A percentile compares a stretch with the other conserved stretches of the same genome.
Conservation (phyloP, 2,329 filamentous ascomycete genomes). For the Alternaria ventricosa region DNA sequence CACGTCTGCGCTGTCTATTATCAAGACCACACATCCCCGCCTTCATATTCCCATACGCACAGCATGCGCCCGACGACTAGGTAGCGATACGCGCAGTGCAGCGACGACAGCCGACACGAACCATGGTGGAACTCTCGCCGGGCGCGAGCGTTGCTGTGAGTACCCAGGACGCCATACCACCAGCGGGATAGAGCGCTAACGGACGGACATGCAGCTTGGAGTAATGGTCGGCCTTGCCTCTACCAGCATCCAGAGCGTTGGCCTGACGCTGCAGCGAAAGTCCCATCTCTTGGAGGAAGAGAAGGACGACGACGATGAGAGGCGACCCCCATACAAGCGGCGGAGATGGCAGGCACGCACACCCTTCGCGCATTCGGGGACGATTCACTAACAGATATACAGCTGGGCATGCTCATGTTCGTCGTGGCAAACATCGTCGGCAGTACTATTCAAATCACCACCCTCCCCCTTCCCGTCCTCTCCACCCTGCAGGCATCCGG, state of each 20-base stretch:
- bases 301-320: constrained; percentile 77
- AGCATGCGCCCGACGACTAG: constrained; percentile 39
- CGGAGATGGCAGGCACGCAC: constrained; percentile 80
- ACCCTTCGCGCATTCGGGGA: neutral
- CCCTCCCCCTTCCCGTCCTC: constrained; percentile 88
- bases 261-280: constrained; percentile 94
- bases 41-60: constrained; percentile 5
- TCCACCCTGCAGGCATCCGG: constrained; percentile 91
- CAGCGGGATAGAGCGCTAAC: neutral
- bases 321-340: constrained; percentile 85
- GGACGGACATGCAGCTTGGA: constrained; percentile 68
- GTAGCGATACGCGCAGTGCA: constrained; percentile 37
- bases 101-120: constrained; percentile 21
- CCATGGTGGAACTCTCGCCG: constrained; percentile 52
- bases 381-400: constrained; percentile 19
- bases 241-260: constrained; percentile 92
- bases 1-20: neutral
- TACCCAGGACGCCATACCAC: neutral
- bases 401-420: constrained; percentile 94
- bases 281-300: constrained; percentile 98
- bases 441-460: constrained; percentile 97
- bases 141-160: constrained; percentile 52
- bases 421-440: constrained; percentile 92
- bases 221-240: constrained; percentile 92
- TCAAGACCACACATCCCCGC: neutral